These are phyloP conservation scores for Leccinum uliginosum DNA, from an alignment of 768 basidiomycete genomes.

Conservation along the genomic window DNA sequence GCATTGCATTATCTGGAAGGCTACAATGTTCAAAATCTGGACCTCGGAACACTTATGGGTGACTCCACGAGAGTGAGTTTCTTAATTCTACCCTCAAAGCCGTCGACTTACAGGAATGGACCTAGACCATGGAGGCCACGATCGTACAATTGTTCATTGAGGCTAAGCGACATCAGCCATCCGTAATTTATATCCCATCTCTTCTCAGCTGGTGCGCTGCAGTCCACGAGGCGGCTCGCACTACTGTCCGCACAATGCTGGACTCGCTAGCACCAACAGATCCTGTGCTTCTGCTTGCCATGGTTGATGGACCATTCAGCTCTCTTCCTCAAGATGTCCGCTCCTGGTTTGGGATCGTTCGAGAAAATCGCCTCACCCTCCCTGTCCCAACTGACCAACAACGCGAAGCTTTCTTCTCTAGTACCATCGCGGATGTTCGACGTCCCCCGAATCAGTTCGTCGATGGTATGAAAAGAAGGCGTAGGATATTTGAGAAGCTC, in stretches of 20 bases:
- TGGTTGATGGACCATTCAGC: conserved; percentile 73
- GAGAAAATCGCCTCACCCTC: conserved; percentile 72
- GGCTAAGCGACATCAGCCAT: conserved; percentile 95
- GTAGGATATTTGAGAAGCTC: conserved; percentile 79
- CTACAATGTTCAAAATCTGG: conserved; percentile 90
- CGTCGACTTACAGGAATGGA: conserved; percentile 1
- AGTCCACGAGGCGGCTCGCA: conserved; percentile 77
- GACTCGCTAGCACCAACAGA: conserved; percentile 89
- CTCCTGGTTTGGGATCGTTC: conserved; percentile 82
- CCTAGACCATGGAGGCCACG: conserved; percentile 82
- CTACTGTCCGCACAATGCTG: conserved; percentile 85
- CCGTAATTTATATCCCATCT: conserved; percentile 91
- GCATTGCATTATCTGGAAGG: conserved; percentile 93
- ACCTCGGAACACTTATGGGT: conserved; percentile 81
- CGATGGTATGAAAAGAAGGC: conserved; percentile 80
- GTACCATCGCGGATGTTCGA: conserved; percentile 62
- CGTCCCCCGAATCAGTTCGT: conserved; percentile 85
- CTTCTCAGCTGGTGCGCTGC: conserved; percentile 82
- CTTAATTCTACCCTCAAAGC: neutral
- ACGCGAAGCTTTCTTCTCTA: conserved; percentile 71
- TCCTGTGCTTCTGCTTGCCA: conserved; percentile 86
- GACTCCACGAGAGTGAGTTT: conserved; percentile 81
- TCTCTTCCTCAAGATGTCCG: conserved; percentile 78
- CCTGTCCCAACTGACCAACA: conserved; percentile 47
- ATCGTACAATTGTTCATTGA: conserved; percentile 95